Percentiles rank a stretch among this genome's conserved stretches.
These are phyloP conservation scores for Metschnikowia sp. DNA, from an alignment of 805 yeast genomes.

Conservation along the genomic window DNA sequence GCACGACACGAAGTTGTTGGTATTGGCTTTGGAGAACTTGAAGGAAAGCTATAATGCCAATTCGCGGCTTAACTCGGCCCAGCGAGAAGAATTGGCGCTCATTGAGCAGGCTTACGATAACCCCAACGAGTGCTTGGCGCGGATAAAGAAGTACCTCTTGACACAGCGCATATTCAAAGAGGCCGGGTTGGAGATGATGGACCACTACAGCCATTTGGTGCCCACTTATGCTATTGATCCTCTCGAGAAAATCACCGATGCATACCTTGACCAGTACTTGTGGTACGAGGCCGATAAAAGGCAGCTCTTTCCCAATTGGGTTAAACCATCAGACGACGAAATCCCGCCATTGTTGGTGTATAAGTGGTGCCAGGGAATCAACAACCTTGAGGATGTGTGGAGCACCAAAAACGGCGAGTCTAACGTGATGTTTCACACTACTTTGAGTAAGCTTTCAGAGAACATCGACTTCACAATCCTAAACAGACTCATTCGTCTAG, in stretches of 20 bases:
- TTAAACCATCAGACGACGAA: constrained; percentile 91
- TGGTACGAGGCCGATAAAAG: constrained; percentile 95
- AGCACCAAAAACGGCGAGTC: constrained; percentile 68
- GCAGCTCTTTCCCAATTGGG: constrained; percentile 89
- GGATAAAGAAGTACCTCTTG: constrained; percentile 75
- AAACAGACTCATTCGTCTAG: constrained; percentile 73
- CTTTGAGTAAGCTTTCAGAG: constrained; percentile 68
- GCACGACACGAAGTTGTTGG: constrained; percentile 87
- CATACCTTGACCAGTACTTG: constrained; percentile 88
- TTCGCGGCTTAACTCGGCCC: constrained; percentile 75
- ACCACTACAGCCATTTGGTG: constrained; percentile 73
- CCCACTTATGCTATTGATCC: constrained; percentile 92
- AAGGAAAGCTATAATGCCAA: constrained; percentile 69
- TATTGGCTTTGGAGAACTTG: constrained; percentile 83
- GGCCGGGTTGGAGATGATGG: constrained; percentile 84
- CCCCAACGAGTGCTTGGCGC: constrained; percentile 87
- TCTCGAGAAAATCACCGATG: constrained; percentile 91
- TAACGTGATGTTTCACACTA: constrained; percentile 80
- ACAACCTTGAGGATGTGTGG: constrained; percentile 79
- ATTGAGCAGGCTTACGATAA: constrained; percentile 96
- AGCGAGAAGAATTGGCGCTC: constrained; percentile 87
- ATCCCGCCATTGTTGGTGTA: constrained; percentile 88
- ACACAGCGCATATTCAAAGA: constrained; percentile 94
- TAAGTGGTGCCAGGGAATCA: constrained; percentile 92
- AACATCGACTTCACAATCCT: constrained; percentile 85